Conservation (phyloP, 2,329 filamentous ascomycete genomes). For the Teratosphaeria pseudoeucalypti region DNA sequence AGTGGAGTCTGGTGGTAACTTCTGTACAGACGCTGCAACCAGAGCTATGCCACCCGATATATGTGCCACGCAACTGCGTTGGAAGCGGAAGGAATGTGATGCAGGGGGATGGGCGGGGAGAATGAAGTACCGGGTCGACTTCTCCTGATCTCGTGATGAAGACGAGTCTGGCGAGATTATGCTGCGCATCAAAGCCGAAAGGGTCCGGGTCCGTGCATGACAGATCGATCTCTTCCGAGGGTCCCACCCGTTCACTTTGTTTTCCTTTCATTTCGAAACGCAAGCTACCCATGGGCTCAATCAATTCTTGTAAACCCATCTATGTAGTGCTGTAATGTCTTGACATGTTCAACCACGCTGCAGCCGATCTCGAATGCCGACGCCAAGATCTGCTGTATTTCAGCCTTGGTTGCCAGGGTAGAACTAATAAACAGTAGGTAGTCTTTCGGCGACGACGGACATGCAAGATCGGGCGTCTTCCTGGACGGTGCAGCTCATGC, state of each 20-base stretch:
- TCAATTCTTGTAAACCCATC: no score
- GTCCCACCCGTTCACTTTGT: not conserved
- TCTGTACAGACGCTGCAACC: not conserved
- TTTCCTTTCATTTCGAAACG: not conserved
- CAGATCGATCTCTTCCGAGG: not conserved
- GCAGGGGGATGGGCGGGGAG: not conserved
- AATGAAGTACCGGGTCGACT: not conserved
- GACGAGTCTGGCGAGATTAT: not conserved
- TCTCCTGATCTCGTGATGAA: not conserved
- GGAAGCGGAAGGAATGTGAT: not conserved
- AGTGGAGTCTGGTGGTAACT: not conserved
- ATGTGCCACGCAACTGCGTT: not conserved
- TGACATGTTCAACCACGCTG: no score
- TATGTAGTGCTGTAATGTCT: no score
- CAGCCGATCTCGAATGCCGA: no score
- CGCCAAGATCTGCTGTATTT: no score
- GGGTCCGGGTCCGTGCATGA: not conserved
- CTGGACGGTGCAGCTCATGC: no score
- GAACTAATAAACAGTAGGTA: no score
- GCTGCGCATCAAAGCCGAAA: not conserved
- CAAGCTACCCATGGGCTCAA: no score
- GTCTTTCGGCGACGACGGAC: no score
- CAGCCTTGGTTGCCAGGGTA: no score
- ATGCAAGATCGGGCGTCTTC: no score
- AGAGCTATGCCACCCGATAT: not conserved